Conservation (phyloP, 768 basidiomycete genomes). For the Suillus variegatus region DNA sequence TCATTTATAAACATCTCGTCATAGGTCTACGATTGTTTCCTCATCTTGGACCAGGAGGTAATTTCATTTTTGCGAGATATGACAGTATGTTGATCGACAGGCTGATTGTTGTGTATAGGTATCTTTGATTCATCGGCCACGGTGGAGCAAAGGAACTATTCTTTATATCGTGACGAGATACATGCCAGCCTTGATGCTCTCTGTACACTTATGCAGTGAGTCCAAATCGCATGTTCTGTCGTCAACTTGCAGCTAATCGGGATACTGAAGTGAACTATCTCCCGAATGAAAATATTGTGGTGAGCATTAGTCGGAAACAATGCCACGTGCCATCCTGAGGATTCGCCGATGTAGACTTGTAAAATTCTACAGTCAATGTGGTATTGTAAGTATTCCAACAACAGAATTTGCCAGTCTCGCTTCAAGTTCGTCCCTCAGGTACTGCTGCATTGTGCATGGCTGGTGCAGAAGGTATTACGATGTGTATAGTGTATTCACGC, state of each 20-base stretch:
- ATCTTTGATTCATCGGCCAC: background rate
- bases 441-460: background rate
- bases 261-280: slow-evolving; percentile 2
- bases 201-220: background rate
- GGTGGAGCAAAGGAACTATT: background rate
- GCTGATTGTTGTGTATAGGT: background rate
- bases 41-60: slow-evolving; percentile 1
- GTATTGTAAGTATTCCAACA: background rate
- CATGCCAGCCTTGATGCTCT: background rate
- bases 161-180: background rate
- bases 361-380: background rate
- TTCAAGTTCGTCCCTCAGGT: background rate
- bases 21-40: slow-evolving; percentile 1
- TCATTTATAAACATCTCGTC: background rate
- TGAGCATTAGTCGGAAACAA: background rate
- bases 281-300: background rate
- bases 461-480: background rate
- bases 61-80: background rate
- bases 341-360: background rate
- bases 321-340: background rate
- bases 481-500: background rate
- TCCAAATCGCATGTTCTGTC: background rate
- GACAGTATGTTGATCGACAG: background rate
- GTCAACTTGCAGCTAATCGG: background rate
- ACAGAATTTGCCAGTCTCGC: background rate